A percentile compares a stretch with the other conserved stretches of the same genome.
phyloP scores from a whole-genome alignment of 1,284 basidiomycete species.

The Rugosomyces carneus region DNA sequence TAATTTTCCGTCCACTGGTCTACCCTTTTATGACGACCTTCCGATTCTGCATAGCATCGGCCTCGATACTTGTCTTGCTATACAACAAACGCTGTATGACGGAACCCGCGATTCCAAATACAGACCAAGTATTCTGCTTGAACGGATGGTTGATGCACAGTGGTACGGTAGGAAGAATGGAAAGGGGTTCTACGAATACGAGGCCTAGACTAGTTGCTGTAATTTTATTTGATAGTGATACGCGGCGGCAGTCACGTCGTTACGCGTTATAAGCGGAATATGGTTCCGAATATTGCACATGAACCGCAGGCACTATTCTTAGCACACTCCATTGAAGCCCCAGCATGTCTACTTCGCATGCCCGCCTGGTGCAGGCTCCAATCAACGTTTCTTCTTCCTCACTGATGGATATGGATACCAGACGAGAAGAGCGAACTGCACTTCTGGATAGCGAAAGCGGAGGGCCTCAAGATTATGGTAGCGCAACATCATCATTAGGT shows the following conservation, averaged over 20 bases:
- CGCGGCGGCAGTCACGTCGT: not conserved
- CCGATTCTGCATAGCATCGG: slow-evolving; percentile 66
- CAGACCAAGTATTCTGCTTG: slow-evolving; percentile 84
- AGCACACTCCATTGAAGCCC: not conserved
- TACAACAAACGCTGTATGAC: slow-evolving; percentile 82
- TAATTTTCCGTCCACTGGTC: slow-evolving; percentile 2
- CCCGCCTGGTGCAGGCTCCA: slow-evolving; percentile 7
- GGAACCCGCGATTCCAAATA: slow-evolving; percentile 97
- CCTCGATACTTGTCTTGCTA: slow-evolving; percentile 86
- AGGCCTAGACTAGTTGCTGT: slow-evolving; percentile 12
- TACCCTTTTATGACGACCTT: slow-evolving; percentile 1
- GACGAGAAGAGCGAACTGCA: slow-evolving; percentile 24
- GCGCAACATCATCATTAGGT: slow-evolving; percentile 18
- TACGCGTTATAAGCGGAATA: not conserved
- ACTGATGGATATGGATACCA: slow-evolving; percentile 29
- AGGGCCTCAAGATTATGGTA: slow-evolving; percentile 21
- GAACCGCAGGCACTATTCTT: not conserved
- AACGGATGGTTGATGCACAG: slow-evolving; percentile 94
- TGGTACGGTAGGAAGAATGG: slow-evolving; percentile 93
- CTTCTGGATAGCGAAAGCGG: slow-evolving; percentile 25
- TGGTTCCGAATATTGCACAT: not conserved
- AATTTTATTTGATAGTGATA: not conserved
- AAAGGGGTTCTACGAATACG: slow-evolving; percentile 84
- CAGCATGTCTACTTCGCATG: slow-evolving; percentile 6
- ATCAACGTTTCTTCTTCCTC: slow-evolving; percentile 22